A percentile compares a stretch with the other conserved stretches of the same genome.
Evolutionary conservation across 1,284 basidiomycete genomes (phyloP).

Genomic region (Jaminaea rosea): DNA sequence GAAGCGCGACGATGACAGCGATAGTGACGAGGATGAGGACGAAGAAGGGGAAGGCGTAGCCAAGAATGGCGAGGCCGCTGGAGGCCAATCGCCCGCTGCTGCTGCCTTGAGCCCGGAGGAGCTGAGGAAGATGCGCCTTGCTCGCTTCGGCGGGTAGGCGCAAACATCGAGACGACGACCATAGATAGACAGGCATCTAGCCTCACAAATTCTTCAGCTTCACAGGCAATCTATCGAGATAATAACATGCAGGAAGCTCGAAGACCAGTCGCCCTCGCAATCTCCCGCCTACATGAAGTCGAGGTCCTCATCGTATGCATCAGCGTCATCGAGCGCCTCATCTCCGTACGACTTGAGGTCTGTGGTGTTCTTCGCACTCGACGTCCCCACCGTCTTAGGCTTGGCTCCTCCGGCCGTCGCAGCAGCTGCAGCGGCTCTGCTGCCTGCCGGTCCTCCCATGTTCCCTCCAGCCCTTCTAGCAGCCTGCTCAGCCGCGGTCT

Average conservation of each 20-base stretch:
- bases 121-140: slow-evolving; percentile 15
- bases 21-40: slow-evolving; percentile 15
- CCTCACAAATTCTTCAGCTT: no score
- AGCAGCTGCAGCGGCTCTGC: background rate
- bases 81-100: no score
- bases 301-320: no score
- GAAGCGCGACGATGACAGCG: background rate
- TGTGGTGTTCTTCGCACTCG: background rate
- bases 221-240: no score
- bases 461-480: background rate
- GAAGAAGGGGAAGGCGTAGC: slow-evolving; percentile 26
- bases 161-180: no score
- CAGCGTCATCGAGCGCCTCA: slow-evolving; percentile 37
- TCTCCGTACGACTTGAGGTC: slow-evolving; percentile 19
- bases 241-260: no score
- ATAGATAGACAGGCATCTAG: no score
- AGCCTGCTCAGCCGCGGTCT: background rate
- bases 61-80: no score
- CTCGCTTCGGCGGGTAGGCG: slow-evolving; percentile 10
- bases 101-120: slow-evolving; percentile 32
- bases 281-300: slow-evolving; percentile 41
- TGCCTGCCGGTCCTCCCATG: no score
- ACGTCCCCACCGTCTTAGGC: background rate
- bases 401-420: background rate
- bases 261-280: no score